These are phyloP conservation scores for Calamus simplicifolius DNA, from an alignment of 176 grass and related monocot species.

Conservation along the genomic window DNA sequence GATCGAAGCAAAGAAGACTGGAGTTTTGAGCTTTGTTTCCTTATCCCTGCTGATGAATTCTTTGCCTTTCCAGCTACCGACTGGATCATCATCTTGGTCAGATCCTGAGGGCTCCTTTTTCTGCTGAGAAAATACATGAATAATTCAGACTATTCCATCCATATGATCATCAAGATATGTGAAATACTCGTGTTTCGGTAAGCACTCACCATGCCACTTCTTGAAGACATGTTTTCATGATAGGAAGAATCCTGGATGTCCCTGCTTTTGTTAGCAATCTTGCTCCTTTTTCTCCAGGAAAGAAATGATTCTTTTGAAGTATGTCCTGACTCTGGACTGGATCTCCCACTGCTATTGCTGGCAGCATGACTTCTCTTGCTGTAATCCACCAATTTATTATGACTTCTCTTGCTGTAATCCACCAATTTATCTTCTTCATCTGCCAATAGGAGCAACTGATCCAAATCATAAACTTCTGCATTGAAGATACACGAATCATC, in stretches of 20 bases:
- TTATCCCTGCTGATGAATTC: slow-evolving; percentile 78
- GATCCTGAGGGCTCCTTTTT: neutral
- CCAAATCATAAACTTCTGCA: slow-evolving; percentile 31
- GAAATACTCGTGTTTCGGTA: no score
- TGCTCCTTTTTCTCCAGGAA: slow-evolving; percentile 41
- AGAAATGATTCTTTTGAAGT: slow-evolving; percentile 39
- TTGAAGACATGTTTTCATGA: slow-evolving; percentile 23
- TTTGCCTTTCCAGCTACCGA: slow-evolving; percentile 44
- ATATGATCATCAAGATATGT: neutral
- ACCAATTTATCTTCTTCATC: slow-evolving; percentile 35
- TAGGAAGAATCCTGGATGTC: slow-evolving; percentile 25
- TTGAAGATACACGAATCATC: slow-evolving; percentile 12
- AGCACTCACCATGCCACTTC: neutral
- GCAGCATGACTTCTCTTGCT: slow-evolving; percentile 25
- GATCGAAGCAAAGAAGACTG: slow-evolving; percentile 87
- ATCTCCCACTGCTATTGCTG: slow-evolving; percentile 37
- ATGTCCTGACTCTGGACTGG: slow-evolving; percentile 43
- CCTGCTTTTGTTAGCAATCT: neutral
- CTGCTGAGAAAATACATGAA: neutral
- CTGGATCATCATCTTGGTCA: slow-evolving; percentile 23
- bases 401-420: no score
- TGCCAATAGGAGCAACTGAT: slow-evolving; percentile 41
- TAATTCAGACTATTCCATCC: neutral
- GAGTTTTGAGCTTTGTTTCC: slow-evolving; percentile 58
- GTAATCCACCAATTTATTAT: no score